These are phyloP conservation scores for Ceriops zippeliana DNA, from an alignment of 345 rosid genomes.

Conservation along the genomic window DNA sequence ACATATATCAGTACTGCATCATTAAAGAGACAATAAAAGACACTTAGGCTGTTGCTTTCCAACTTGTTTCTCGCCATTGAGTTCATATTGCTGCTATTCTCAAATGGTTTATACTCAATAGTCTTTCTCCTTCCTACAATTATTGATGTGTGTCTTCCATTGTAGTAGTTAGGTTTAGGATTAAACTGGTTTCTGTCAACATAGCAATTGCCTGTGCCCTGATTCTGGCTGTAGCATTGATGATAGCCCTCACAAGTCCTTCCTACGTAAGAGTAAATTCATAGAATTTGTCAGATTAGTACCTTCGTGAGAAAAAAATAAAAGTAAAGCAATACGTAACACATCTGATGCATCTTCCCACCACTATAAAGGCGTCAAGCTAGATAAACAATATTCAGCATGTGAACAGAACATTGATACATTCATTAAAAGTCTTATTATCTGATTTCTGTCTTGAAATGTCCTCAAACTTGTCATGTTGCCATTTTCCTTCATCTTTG, in stretches of 20 bases:
- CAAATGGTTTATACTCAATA: conserved; percentile 13
- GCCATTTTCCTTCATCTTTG: conserved; percentile 21
- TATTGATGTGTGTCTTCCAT: conserved; percentile 1
- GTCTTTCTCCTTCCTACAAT: conserved; percentile 20
- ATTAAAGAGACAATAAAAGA: background rate
- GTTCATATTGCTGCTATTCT: conserved; percentile 4
- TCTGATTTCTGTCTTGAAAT: conserved; percentile 8
- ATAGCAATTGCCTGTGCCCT: background rate
- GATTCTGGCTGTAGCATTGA: conserved; percentile 2
- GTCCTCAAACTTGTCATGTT: conserved; percentile 29
- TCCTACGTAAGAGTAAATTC: conserved; percentile 7
- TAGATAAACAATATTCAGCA: conserved; percentile 12
- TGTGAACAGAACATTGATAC: conserved; percentile 12
- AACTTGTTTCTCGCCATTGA: background rate
- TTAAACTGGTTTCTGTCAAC: conserved; percentile 11
- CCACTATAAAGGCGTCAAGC: background rate
- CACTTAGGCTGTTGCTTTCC: background rate
- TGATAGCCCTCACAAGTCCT: conserved; percentile 7
- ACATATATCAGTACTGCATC: background rate
- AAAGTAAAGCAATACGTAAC: background rate
- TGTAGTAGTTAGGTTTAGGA: background rate
- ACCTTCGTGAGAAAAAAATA: background rate
- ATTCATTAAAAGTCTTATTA: conserved; percentile 6
- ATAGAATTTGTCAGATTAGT: background rate
- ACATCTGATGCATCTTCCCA: conserved; percentile 1